Evolutionary conservation across 805 yeast species (phyloP).

Genomic region (Cyberlindnera sargentensis): DNA sequence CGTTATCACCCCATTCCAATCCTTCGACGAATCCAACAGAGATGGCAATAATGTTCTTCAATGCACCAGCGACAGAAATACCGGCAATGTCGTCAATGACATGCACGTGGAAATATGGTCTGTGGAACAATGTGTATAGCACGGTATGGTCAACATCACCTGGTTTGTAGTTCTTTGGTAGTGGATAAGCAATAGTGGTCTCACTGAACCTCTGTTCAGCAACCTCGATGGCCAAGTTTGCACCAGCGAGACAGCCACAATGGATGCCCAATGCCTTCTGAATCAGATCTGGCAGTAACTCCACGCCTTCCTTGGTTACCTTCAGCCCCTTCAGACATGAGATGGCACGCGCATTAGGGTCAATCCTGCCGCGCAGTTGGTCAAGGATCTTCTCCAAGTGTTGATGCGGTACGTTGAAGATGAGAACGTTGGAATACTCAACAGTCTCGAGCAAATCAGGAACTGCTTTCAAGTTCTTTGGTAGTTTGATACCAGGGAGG

Average conservation of each 20-base stretch:
- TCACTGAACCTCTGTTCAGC: slow-evolving; percentile 93
- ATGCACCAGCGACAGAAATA: slow-evolving; percentile 90
- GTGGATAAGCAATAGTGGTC: slow-evolving; percentile 87
- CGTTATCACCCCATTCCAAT: slow-evolving; percentile 97
- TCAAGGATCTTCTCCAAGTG: slow-evolving; percentile 67
- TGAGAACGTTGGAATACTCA: slow-evolving; percentile 69
- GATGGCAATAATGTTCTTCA: slow-evolving; percentile 89
- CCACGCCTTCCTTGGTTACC: slow-evolving; percentile 73
- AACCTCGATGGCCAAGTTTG: slow-evolving; percentile 92
- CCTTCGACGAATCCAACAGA: slow-evolving; percentile 97
- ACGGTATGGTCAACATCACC: slow-evolving; percentile 72
- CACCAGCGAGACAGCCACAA: slow-evolving; percentile 95
- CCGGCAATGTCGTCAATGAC: slow-evolving; percentile 91
- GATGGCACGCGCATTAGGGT: slow-evolving; percentile 68
- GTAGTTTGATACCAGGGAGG: slow-evolving; percentile 76
- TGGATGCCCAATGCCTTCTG: slow-evolving; percentile 70
- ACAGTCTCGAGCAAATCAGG: slow-evolving; percentile 74
- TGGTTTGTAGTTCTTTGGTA: slow-evolving; percentile 56
- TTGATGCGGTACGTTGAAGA: slow-evolving; percentile 95
- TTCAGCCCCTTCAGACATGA: slow-evolving; percentile 93
- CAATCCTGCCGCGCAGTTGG: slow-evolving; percentile 68
- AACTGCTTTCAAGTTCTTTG: slow-evolving; percentile 72
- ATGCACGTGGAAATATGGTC: slow-evolving; percentile 93
- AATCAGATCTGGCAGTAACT: slow-evolving; percentile 67
- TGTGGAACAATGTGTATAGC: slow-evolving; percentile 79